Conservation (phyloP, 2,329 filamentous ascomycete genomes). For the Ampelomyces quisqualis region DNA sequence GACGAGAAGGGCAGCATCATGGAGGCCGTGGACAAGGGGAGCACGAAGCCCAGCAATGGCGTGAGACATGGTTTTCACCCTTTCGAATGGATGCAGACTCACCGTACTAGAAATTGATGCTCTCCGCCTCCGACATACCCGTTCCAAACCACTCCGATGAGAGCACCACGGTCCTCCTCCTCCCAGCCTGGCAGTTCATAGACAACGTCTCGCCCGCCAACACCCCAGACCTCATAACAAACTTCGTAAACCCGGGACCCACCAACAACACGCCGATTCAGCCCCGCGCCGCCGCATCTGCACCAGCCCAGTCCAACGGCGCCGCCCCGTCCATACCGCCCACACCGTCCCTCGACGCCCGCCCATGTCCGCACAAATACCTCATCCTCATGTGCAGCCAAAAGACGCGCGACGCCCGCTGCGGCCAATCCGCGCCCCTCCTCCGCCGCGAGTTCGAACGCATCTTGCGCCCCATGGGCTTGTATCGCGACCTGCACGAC, state of each 20-base stretch:
- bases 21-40: conserved; percentile 54
- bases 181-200: conserved; percentile 80
- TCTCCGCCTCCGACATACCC: conserved; percentile 89
- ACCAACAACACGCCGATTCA: conserved; percentile 69
- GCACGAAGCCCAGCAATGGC: conserved; percentile 64
- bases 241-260: conserved; percentile 69
- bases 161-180: conserved; percentile 73
- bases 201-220: conserved; percentile 78
- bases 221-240: conserved; percentile 69
- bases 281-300: conserved; percentile 12
- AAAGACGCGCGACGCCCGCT: conserved; percentile 88
- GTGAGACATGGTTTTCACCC: conserved; percentile 51
- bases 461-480: conserved; percentile 77
- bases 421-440: conserved; percentile 88
- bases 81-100: not conserved
- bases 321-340: conserved; percentile 32
- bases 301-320: conserved; percentile 8
- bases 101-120: conserved; percentile 69
- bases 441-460: conserved; percentile 86
- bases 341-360: conserved; percentile 52
- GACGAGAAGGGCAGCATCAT: conserved; percentile 73
- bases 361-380: conserved; percentile 76
- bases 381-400: conserved; percentile 94
- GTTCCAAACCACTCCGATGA: conserved; percentile 66
- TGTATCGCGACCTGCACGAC: conserved; percentile 86